Evolutionary conservation across 2,329 filamentous ascomycete genomes (phyloP), one percentile per base, ranked within the genome.

Genomic region (Fusarium pseudonygamai): DNA sequence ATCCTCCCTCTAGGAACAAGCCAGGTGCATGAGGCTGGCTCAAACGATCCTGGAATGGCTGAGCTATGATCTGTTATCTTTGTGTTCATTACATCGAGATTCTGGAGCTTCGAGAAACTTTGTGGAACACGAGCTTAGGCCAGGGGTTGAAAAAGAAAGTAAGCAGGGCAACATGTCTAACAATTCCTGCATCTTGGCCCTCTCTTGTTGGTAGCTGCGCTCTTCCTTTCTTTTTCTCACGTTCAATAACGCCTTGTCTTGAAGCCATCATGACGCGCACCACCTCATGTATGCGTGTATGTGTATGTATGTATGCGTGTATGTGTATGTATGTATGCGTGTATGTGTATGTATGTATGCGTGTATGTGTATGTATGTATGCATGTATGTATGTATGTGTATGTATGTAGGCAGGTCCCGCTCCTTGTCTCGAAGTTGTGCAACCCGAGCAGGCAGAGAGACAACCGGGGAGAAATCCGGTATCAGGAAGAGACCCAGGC

Each of bases 1-100:
- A 28, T 22, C 34, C 43, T 47, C 37, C 52, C n/a, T 49, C 55
- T 24, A 60, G 57, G 52, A 64, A 50, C 50, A 49, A 57, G 36
- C 30, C 40, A 53, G 46, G 58, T 66, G 67, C n/a, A 49, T 52
- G 73, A 72, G 67, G 73, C 72, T 77, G 74, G 64, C 65, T 67
- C 20, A 60, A 70, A 63, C 32, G 50, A 37, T 28, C 36, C 50
- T 68, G 60, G 39, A 64, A 71, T 64, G 42, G 53, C 30, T 59
- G 47, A 47, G 26, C 36, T 36, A 24, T 43, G 32, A 37, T 45
- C 49, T 40, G 61, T 55, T 69, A 62, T 60, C 46, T 62, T 47
- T 47, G 58, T 60, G 32, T n/a, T 61, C 58, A 57, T 45, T 32
- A 30, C 39, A 64, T 56, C 50, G 62, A 47, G 45, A 57, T 63